A percentile compares a stretch with the other conserved stretches of the same genome.
These are phyloP conservation scores for Solanum acaule DNA, from an alignment of 257 asterid species.

Conservation along the genomic window DNA sequence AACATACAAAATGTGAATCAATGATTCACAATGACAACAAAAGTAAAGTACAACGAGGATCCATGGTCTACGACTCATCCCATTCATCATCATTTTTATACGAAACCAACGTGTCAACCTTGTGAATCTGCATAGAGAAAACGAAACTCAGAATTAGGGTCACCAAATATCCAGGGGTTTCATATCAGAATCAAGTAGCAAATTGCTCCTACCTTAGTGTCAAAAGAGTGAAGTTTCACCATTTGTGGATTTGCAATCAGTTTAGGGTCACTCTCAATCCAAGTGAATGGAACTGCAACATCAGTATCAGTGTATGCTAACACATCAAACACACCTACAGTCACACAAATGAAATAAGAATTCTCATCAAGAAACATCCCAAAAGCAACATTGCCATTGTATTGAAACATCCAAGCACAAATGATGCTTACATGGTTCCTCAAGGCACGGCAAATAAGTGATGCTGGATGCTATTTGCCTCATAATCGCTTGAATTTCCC, in stretches of 20 bases:
- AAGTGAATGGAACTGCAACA: slow-evolving; percentile 73
- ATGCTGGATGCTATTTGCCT: slow-evolving; percentile 95
- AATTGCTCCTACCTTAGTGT: slow-evolving; percentile 60
- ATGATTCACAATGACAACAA: slow-evolving; percentile 12
- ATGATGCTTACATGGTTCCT: slow-evolving; percentile 65
- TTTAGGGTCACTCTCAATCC: slow-evolving; percentile 98
- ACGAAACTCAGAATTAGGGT: not conserved
- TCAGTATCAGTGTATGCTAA: slow-evolving; percentile 82
- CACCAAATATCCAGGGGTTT: not conserved
- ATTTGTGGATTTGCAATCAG: slow-evolving; percentile 85
- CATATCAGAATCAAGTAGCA: not conserved
- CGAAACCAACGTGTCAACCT: slow-evolving; percentile 86
- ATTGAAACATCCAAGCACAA: not conserved
- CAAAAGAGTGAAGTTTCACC: slow-evolving; percentile 92
- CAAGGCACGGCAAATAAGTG: slow-evolving; percentile 92
- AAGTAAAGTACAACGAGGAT: not conserved
- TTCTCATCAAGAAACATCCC: not conserved
- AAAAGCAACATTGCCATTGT: not conserved
- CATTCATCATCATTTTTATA: slow-evolving; percentile 86
- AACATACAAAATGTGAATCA: slow-evolving; percentile 14
- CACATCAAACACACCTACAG: slow-evolving; percentile 74
- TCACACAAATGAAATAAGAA: not conserved
- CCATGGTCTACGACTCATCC: slow-evolving; percentile 42
- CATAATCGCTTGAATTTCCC: slow-evolving; percentile 97
- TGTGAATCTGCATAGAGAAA: slow-evolving; percentile 67